Percentiles rank a stretch among this genome's conserved stretches.
Evolutionary conservation across 768 basidiomycete genomes (phyloP).

Genomic region (Amanita polypyramis): DNA sequence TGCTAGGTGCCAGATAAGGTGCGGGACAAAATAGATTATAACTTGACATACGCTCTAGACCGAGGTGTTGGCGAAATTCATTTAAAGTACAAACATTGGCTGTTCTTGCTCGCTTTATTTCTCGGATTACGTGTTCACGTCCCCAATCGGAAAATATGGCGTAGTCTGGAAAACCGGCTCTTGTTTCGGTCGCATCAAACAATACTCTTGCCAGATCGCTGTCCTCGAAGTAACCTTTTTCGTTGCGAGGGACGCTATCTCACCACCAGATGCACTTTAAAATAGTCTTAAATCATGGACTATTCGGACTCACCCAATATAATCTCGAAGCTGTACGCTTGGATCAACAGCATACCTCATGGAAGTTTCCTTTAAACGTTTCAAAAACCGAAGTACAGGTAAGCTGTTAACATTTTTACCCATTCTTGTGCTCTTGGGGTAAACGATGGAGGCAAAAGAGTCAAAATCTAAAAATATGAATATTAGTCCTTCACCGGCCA

Average conservation of each 20-base stretch:
- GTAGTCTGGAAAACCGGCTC: conserved; percentile 8
- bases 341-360: conserved; percentile 2
- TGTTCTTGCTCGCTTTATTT: conserved; percentile 11
- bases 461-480: background rate
- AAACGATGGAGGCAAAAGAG: background rate
- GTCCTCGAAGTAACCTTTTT: conserved; percentile 15
- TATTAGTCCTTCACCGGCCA: background rate
- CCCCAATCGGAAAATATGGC: background rate
- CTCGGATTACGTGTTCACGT: conserved; percentile 3
- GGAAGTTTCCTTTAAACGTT: background rate
- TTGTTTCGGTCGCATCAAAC: conserved; percentile 13
- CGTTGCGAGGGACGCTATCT: conserved; percentile 10
- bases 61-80: conserved; percentile 13
- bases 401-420: background rate
- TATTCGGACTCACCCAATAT: conserved; percentile 8
- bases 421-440: too few species aligned
- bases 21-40: background rate
- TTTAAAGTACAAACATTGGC: conserved; percentile 14
- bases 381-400: background rate
- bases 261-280: background rate
- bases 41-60: conserved; percentile 12
- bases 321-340: conserved; percentile 9
- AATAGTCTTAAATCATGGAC: too few species aligned
- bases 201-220: conserved; percentile 13
- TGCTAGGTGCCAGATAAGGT: conserved; percentile 9